Percentiles rank a stretch among this genome's conserved stretches.
Evolutionary conservation across 805 yeast species (phyloP).

Genomic region (Starmera amethionina): DNA sequence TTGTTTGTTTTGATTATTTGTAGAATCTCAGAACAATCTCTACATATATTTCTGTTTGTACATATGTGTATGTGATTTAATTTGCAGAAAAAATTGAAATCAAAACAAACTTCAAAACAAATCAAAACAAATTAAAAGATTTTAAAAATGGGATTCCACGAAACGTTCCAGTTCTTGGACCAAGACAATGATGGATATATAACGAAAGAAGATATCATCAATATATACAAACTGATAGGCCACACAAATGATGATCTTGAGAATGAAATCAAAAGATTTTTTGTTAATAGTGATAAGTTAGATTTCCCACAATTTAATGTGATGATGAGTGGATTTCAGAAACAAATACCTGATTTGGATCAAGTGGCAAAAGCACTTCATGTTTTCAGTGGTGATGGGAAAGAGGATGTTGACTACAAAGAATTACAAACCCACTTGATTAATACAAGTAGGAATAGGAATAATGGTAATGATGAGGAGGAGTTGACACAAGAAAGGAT

Average conservation of each 20-base stretch:
- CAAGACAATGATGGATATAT: constrained; percentile 70
- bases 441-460: constrained; percentile 17
- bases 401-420: constrained; percentile 31
- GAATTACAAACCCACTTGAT: constrained; percentile 41
- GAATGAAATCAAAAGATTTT: constrained; percentile 34
- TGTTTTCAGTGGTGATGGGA: constrained; percentile 34
- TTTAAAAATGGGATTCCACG: constrained; percentile 36
- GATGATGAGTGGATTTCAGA: constrained; percentile 46
- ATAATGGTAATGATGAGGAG: too few species aligned
- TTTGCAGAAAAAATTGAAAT: constrained; percentile 1
- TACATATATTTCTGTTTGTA: constrained; percentile 1
- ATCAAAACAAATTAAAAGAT: constrained; percentile 12
- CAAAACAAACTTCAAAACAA: constrained; percentile 3
- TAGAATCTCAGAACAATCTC: not conserved
- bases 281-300: constrained; percentile 26
- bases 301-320: constrained; percentile 60
- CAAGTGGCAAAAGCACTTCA: constrained; percentile 52
- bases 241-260: constrained; percentile 31
- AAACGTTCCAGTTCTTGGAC: constrained; percentile 73
- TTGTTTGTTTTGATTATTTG: not conserved
- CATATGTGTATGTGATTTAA: too few species aligned
- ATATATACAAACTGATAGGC: constrained; percentile 44
- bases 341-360: constrained; percentile 38
- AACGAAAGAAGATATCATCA: constrained; percentile 42
- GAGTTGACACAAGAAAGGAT: constrained; percentile 34